Evolutionary conservation across 495 filamentous ascomycete species (phyloP), one percentile per base, ranked within the genome.

Genomic region (Penicillium odoratum): DNA sequence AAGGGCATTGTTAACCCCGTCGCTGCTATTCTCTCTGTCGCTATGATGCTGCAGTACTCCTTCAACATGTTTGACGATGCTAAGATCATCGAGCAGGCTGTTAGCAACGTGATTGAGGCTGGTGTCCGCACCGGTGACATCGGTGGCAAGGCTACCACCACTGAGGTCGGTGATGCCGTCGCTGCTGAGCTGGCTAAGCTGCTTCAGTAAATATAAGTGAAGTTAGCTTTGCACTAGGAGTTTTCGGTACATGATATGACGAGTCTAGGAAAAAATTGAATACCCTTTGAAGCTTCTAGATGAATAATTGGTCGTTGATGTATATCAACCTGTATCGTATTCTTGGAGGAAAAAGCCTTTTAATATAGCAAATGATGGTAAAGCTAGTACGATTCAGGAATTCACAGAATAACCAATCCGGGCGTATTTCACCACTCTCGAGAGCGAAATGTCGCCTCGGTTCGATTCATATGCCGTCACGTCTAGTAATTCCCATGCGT

Each of bases 1-100:
- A 82, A 91, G 78, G 92, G 92, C 52, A 88, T 97, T 59, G 94
- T 97, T 66, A 88, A 88, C 72, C 85, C 85, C 29, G 75, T 87
- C 42, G 81, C 81, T 38, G 74, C 78, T 34, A 82, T 83, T 50
- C 71, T 83, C 47, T 82, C 79, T 53, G 63, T 80, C 34, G 80
- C 79, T 36, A 78, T 83, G 79, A 81, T 85, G 78, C 64, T 83
- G 69, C 72, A 80, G 59, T 85, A 83, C 66, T 80, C 77, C 28
- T 80, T 82, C 64, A 66, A 67, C 47, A 71, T 75, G 60, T 69
- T 77, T 60, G 70, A 69, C n/a, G 79, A 81, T 61, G 79, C 80
- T 49, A 74, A 77, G 59, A 65, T 76, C 52, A 74, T 85, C 57
- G 79, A 82, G 67, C 67, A 74, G 57, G 82, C 82, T 10, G 78